Evolutionary conservation across 768 basidiomycete genomes (phyloP).

Genomic region (Phylloporus rhodoxanthus): DNA sequence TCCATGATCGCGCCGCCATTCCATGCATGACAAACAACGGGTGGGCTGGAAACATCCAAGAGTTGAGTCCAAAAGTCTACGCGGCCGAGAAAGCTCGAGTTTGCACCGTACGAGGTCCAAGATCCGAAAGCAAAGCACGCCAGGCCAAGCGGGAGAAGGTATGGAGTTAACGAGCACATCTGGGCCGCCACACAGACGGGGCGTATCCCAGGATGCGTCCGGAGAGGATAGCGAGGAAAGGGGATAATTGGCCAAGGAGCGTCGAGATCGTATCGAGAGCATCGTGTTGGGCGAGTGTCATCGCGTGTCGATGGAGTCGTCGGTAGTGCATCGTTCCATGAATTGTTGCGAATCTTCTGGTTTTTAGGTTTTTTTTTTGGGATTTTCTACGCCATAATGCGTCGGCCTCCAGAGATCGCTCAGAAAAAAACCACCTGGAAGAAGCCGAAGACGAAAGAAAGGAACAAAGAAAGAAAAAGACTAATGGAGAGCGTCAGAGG

Average conservation of each 20-base stretch:
- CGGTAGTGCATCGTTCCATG: not conserved
- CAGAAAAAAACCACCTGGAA: not conserved
- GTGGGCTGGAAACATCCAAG: not conserved
- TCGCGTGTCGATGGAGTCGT: not conserved
- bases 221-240: no score
- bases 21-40: not conserved
- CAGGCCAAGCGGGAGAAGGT: not conserved
- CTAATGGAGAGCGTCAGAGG: not conserved
- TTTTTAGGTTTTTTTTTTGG: no score
- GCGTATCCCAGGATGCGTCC: not conserved
- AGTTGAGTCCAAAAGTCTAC: not conserved
- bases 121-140: not conserved
- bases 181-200: not conserved
- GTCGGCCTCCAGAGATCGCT: not conserved
- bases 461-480: no score
- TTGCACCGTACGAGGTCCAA: not conserved
- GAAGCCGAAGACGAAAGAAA: not conserved
- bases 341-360: not conserved
- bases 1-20: not conserved
- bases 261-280: not conserved
- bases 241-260: not conserved
- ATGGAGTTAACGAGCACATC: not conserved
- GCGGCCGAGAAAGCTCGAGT: not conserved
- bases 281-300: not conserved
- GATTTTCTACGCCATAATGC: not conserved